A percentile compares a stretch with the other conserved stretches of the same genome.
Conservation (phyloP, 1,284 basidiomycete genomes). For the Porodaedalea pini region DNA sequence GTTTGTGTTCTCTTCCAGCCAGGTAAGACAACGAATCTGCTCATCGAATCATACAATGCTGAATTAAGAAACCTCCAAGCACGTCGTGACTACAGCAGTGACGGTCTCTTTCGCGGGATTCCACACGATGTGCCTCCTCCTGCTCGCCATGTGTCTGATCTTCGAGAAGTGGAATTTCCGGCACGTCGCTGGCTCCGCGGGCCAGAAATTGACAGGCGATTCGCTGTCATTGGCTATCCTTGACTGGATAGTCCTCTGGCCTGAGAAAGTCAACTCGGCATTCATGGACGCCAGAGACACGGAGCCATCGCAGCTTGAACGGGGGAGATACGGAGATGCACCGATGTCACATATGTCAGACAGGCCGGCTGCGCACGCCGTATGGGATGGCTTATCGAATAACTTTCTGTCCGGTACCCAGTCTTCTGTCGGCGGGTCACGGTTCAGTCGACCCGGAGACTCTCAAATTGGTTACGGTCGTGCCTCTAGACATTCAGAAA, state of each 20-base stretch:
- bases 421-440: neutral
- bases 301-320: neutral
- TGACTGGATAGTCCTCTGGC: neutral
- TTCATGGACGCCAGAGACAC: neutral
- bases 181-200: neutral
- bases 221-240: neutral
- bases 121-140: neutral
- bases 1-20: neutral
- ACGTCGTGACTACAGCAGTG: neutral
- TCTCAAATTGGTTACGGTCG: neutral
- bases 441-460: neutral
- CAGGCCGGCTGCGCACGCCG: neutral
- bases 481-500: neutral
- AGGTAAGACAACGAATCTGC: neutral
- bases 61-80: neutral
- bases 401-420: neutral
- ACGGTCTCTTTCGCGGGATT: neutral
- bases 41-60: neutral
- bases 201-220: neutral
- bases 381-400: neutral
- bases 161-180: slow-evolving; percentile 12
- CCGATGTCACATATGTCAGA: neutral
- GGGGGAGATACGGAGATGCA: neutral
- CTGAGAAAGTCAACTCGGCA: neutral
- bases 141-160: neutral